Percentiles rank a stretch among this genome's conserved stretches.
phyloP scores from a whole-genome alignment of 2,329 filamentous ascomycete species.

The Corynespora cassiicola region DNA sequence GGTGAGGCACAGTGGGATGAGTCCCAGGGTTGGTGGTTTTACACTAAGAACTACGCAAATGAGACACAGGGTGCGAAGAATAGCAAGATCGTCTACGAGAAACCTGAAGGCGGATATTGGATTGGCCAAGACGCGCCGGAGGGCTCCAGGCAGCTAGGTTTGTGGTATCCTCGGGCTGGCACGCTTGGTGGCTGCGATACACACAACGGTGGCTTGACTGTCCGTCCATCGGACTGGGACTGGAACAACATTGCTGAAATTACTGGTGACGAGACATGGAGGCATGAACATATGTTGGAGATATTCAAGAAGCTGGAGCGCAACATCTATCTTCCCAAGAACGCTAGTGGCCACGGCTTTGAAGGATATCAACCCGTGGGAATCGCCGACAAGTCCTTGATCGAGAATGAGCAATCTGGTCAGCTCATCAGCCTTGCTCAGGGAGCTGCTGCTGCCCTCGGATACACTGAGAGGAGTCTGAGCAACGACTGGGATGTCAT shows the following conservation, averaged over 20 bases:
- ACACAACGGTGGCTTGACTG: slow-evolving; percentile 66
- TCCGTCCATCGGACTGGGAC: slow-evolving; percentile 63
- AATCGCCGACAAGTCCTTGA: no score
- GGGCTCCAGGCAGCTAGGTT: slow-evolving; percentile 58
- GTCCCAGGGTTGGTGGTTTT: no score
- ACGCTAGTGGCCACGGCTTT: slow-evolving; percentile 58
- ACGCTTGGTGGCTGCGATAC: slow-evolving; percentile 63
- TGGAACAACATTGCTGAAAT: slow-evolving; percentile 62
- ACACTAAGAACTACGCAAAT: no score
- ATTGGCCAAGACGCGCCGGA: slow-evolving; percentile 59
- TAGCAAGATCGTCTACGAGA: slow-evolving; percentile 58
- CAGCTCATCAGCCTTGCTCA: no score
- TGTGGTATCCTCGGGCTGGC: slow-evolving; percentile 63
- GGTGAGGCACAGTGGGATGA: no score
- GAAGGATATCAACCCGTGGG: slow-evolving; percentile 57
- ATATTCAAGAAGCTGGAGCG: slow-evolving; percentile 61
- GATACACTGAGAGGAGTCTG: no score
- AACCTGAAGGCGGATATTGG: slow-evolving; percentile 58
- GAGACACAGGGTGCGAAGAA: slow-evolving; percentile 38
- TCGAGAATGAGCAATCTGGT: no score
- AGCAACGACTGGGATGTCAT: no score
- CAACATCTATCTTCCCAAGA: slow-evolving; percentile 56
- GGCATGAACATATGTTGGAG: slow-evolving; percentile 60
- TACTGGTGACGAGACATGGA: slow-evolving; percentile 65
- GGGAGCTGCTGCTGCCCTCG: no score